Conservation (phyloP, 2,329 filamentous ascomycete genomes). For the Fonsecaea nubica region DNA sequence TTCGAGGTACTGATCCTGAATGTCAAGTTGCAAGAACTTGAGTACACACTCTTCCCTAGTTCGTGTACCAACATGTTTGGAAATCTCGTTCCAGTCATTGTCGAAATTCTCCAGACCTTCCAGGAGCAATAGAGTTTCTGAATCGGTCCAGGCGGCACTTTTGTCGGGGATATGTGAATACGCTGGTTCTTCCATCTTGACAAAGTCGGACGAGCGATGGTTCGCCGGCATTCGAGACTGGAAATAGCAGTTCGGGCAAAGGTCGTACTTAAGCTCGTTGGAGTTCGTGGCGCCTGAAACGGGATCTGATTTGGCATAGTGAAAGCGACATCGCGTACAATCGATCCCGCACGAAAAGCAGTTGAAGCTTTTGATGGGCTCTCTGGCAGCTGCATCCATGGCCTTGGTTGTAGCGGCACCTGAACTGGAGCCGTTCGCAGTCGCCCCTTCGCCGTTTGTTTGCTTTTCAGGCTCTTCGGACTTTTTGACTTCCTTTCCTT, state of each 20-base stretch:
- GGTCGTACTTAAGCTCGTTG: constrained; percentile 74
- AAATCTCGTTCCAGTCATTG: constrained; percentile 92
- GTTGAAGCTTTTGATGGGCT: constrained; percentile 71
- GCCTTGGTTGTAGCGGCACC: constrained; percentile 69
- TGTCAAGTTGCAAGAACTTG: constrained; percentile 94
- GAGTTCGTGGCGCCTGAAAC: constrained; percentile 62
- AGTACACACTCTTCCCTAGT: constrained; percentile 95
- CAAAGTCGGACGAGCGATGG: constrained; percentile 79
- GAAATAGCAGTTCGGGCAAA: constrained; percentile 89
- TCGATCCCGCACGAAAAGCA: constrained; percentile 93
- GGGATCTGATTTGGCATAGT: constrained; percentile 70
- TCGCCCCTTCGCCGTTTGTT: constrained; percentile 72
- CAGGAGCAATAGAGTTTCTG: constrained; percentile 84
- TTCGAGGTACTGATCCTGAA: constrained; percentile 96
- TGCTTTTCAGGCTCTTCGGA: constrained; percentile 72
- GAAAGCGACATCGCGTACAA: constrained; percentile 75
- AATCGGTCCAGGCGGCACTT: constrained; percentile 88
- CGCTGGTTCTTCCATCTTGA: constrained; percentile 85
- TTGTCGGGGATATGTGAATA: constrained; percentile 80
- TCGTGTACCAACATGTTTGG: constrained; percentile 88
- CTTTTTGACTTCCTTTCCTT: constrained; percentile 77
- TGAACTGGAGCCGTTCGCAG: constrained; percentile 67
- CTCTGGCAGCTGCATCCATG: constrained; percentile 65
- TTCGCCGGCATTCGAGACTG: constrained; percentile 82
- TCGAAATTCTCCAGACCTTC: constrained; percentile 93